Evolutionary conservation across 331 rosid genomes (phyloP).

Genomic region (Rhamnella rubrinervis): DNA sequence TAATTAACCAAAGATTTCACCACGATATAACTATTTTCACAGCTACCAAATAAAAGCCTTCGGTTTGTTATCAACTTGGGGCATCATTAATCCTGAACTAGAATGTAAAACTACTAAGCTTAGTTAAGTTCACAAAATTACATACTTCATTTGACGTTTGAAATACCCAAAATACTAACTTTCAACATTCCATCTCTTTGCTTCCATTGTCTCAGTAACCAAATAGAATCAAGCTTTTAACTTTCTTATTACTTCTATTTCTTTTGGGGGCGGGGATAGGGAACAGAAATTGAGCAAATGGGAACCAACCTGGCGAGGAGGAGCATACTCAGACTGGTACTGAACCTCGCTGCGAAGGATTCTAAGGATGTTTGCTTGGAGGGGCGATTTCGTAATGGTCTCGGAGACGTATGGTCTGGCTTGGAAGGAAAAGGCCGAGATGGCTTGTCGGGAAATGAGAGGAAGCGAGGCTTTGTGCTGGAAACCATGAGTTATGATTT

Average conservation of each 20-base stretch:
- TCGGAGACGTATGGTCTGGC: slow-evolving; percentile 33
- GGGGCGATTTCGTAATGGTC: slow-evolving; percentile 48
- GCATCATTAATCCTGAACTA: not conserved
- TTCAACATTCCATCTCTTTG: not conserved
- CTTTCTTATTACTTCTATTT: no score
- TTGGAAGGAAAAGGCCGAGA: slow-evolving; percentile 13
- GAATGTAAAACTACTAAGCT: not conserved
- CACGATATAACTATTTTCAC: not conserved
- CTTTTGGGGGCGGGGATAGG: not conserved
- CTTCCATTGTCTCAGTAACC: no score
- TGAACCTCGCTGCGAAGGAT: slow-evolving; percentile 53
- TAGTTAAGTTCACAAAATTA: not conserved
- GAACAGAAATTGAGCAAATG: not conserved
- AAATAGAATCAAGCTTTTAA: no score
- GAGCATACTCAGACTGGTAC: slow-evolving; percentile 52
- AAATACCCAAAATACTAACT: not conserved
- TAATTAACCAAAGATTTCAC: not conserved
- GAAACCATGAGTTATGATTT: slow-evolving; percentile 2
- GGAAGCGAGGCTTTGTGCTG: not conserved
- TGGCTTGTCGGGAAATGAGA: slow-evolving; percentile 7
- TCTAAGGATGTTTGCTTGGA: slow-evolving; percentile 66
- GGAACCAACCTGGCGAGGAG: slow-evolving; percentile 61
- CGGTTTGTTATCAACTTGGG: not conserved
- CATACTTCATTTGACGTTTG: not conserved
- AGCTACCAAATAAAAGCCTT: not conserved